A percentile compares a stretch with the other conserved stretches of the same genome.
Evolutionary conservation across 208 protist species (phyloP).

Genomic region (Phytomonas sp.): DNA sequence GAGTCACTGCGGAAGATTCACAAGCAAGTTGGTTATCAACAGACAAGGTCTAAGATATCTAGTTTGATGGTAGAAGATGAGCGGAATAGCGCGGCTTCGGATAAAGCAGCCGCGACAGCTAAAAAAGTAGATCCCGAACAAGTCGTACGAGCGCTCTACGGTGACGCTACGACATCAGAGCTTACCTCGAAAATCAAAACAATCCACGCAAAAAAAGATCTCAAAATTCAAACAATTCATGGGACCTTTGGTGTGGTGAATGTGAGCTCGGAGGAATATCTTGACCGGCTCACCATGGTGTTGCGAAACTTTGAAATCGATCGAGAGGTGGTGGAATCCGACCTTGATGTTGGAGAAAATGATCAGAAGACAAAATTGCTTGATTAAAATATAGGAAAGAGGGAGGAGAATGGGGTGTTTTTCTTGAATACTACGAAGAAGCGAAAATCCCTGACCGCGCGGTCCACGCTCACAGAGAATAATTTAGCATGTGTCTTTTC

Average conservation of each 20-base stretch:
- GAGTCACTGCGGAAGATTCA: constrained; percentile 31
- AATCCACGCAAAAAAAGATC: neutral
- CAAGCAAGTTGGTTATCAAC: constrained; percentile 65
- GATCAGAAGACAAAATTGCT: neutral
- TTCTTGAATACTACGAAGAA: neutral
- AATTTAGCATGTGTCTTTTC: neutral
- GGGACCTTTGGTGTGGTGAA: constrained; percentile 79
- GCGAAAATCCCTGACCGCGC: neutral
- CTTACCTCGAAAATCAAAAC: neutral
- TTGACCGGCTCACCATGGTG: constrained; percentile 26
- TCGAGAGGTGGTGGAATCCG: neutral
- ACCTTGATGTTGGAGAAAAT: neutral
- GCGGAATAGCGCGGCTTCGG: neutral
- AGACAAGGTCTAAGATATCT: constrained; percentile 9
- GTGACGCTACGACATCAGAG: constrained; percentile 18
- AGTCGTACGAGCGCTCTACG: constrained; percentile 27
- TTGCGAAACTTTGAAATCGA: constrained; percentile 34
- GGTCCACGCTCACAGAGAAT: neutral
- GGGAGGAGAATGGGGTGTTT: too few relatives aligned
- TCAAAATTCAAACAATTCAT: constrained; percentile 22
- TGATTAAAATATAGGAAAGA: neutral
- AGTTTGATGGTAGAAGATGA: neutral
- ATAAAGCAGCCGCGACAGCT: neutral
- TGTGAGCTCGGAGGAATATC: constrained; percentile 55
- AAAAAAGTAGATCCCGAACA: constrained; percentile 29